A percentile compares a stretch with the other conserved stretches of the same genome.
These are phyloP conservation scores for Rhodamnia rubescens DNA, from an alignment of 345 rosid species.

Conservation along the genomic window DNA sequence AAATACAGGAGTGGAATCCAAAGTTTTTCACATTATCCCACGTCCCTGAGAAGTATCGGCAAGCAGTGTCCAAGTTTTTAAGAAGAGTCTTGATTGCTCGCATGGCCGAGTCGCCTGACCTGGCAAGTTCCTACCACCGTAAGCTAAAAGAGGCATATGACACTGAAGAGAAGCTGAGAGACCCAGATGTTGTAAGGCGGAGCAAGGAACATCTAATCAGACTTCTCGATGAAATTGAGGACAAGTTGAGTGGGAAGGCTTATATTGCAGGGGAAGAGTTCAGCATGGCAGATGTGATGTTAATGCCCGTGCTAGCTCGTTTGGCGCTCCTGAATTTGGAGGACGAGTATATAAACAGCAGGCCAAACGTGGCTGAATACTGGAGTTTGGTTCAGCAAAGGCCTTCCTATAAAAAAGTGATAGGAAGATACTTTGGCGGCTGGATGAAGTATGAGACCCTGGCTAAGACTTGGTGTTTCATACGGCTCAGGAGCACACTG, in stretches of 20 bases:
- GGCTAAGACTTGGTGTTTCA: conserved; percentile 56
- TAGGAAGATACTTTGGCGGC: conserved; percentile 44
- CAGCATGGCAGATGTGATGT: conserved; percentile 75
- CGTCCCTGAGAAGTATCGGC: conserved; percentile 43
- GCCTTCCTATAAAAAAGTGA: conserved; percentile 62
- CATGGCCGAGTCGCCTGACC: conserved; percentile 78
- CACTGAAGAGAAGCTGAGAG: conserved; percentile 61
- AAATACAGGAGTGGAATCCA: conserved; percentile 66
- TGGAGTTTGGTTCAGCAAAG: conserved; percentile 61
- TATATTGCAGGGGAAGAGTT: conserved; percentile 69
- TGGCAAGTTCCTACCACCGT: conserved; percentile 72
- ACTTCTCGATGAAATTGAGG: conserved; percentile 65
- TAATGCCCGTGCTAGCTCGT: conserved; percentile 64
- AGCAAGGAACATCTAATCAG: conserved; percentile 49
- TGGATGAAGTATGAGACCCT: conserved; percentile 41
- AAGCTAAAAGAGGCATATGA: conserved; percentile 65
- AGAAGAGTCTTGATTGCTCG: conserved; percentile 70
- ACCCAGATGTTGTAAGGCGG: conserved; percentile 26
- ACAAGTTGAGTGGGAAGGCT: conserved; percentile 29
- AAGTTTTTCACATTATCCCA: conserved; percentile 64
- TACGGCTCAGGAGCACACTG: conserved; percentile 43
- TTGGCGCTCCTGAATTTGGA: conserved; percentile 51
- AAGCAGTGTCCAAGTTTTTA: conserved; percentile 55
- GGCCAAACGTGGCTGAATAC: conserved; percentile 55
- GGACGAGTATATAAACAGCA: conserved; percentile 55